Base-by-base conservation (phyloP, 257 asterid species). In the Solanum chilense region DNA sequence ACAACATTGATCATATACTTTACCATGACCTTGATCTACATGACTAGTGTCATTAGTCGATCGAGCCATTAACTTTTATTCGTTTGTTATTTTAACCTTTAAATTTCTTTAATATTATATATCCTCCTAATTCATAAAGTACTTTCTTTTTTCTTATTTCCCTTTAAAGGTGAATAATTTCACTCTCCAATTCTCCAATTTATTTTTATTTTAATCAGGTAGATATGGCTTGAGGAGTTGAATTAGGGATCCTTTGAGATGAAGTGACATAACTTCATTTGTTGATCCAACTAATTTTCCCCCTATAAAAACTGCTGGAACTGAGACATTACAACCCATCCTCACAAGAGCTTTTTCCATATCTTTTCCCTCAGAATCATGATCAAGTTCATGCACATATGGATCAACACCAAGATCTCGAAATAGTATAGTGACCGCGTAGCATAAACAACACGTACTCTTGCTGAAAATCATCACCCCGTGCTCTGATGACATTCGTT, bases 261-360 rank as follows among this genome's bases (percentile, higher is more conserved):
- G 98, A 86, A 92, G 97, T 2, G 98, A 94, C 98, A 95, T 95
- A 73, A 95, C 97, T 93, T 95, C 97, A 58, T 93, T 93, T 89
- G 97, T 95, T 44, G 97, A 95, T 1, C 97, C 97, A 14, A 95
- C 89, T 7, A 95, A 92, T 87, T 91, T 85, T 0, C 98, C 98
- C 18, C 91, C 92, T 35, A 95, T 90, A 93, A 92, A 95, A 5
- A 95, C 93, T 0, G 96, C 95, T 0, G 98, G 98, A 7, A 93
- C 86, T 4, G 98, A 93, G 7, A 93, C 90, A n/a, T 82, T 84
- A 90, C 94, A 90, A 9, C 95, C 94, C 94, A 93, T 90, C 91
- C 91, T 86, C 78, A 69, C 7, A 35, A 95, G 90, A 3, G 93
- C 95, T 76, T 89, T 89, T 93, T 94, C 97, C 58, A 95, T 90